Evolutionary conservation across 441 rosid genomes (phyloP).

Genomic region (Euphorbia celastroides): DNA sequence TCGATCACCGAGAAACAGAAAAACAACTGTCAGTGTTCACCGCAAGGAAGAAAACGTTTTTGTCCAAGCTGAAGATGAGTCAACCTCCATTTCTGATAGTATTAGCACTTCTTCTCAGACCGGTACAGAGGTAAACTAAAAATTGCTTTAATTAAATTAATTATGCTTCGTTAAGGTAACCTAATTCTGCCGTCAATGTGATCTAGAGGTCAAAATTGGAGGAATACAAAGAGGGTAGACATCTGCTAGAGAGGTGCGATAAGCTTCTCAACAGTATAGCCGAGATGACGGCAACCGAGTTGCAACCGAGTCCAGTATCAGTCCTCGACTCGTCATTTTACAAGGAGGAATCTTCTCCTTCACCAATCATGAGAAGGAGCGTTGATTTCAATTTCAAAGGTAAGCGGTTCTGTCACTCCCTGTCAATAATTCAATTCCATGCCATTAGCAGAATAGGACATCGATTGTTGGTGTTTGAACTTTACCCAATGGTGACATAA

Average conservation of each 20-base stretch:
- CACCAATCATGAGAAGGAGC: constrained; percentile 76
- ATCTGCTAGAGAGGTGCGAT: constrained; percentile 76
- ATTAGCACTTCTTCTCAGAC: constrained; percentile 46
- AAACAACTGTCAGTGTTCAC: constrained; percentile 27
- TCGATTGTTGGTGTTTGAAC: neutral
- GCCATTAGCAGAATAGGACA: neutral
- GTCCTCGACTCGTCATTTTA: constrained; percentile 81
- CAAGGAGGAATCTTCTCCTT: constrained; percentile 77
- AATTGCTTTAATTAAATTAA: neutral
- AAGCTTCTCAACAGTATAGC: constrained; percentile 82
- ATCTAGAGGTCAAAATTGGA: constrained; percentile 49
- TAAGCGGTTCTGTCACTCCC: constrained; percentile 16
- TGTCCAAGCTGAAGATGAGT: constrained; percentile 42
- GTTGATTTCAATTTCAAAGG: constrained; percentile 75
- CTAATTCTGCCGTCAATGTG: neutral
- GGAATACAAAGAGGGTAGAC: constrained; percentile 57
- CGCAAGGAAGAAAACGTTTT: constrained; percentile 25
- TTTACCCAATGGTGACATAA: constrained; percentile 8
- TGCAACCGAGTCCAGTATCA: constrained; percentile 94
- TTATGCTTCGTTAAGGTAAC: neutral
- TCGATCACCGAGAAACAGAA: constrained; percentile 32
- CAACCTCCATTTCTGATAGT: constrained; percentile 50
- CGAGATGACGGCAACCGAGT: constrained; percentile 56
- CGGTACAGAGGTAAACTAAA: constrained; percentile 47
- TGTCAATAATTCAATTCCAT: neutral